Evolutionary conservation across 2,329 filamentous ascomycete genomes (phyloP).

Genomic region (Ceratocystis eucalypticola): DNA sequence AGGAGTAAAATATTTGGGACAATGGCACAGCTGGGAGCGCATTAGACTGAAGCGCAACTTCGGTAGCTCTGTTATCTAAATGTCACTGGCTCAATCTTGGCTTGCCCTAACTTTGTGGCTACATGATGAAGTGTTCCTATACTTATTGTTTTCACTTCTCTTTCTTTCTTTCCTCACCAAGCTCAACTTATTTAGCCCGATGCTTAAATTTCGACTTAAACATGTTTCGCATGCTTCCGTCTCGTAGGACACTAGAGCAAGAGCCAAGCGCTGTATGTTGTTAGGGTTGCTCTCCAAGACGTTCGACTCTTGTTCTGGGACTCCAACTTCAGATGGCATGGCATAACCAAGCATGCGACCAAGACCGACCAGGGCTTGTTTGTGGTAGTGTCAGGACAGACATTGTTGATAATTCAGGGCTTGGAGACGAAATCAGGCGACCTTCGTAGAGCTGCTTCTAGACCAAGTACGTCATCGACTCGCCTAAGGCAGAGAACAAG

Average conservation of each 20-base stretch:
- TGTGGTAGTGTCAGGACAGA: too few species aligned
- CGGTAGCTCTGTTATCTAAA: too few species aligned
- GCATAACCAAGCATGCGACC: background rate
- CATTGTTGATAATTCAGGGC: too few species aligned
- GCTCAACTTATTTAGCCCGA: background rate
- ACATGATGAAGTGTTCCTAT: too few species aligned
- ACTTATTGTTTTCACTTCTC: background rate
- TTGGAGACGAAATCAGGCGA: too few species aligned
- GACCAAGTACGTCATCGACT: too few species aligned
- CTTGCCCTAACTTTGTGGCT: background rate
- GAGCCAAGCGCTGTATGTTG: background rate
- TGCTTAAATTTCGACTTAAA: too few species aligned
- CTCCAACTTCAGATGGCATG: background rate
- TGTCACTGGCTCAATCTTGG: background rate
- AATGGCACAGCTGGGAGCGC: background rate
- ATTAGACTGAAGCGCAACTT: background rate
- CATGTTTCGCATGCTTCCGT: too few species aligned
- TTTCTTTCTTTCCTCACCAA: background rate
- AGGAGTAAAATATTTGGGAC: background rate
- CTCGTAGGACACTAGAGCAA: background rate
- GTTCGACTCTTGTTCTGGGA: background rate
- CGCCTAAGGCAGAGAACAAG: too few species aligned
- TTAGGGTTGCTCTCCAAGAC: background rate
- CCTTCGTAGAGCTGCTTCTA: too few species aligned
- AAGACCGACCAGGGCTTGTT: too few species aligned